Evolutionary conservation across 345 rosid species (phyloP).

Genomic region (Eucalyptus cloeziana): DNA sequence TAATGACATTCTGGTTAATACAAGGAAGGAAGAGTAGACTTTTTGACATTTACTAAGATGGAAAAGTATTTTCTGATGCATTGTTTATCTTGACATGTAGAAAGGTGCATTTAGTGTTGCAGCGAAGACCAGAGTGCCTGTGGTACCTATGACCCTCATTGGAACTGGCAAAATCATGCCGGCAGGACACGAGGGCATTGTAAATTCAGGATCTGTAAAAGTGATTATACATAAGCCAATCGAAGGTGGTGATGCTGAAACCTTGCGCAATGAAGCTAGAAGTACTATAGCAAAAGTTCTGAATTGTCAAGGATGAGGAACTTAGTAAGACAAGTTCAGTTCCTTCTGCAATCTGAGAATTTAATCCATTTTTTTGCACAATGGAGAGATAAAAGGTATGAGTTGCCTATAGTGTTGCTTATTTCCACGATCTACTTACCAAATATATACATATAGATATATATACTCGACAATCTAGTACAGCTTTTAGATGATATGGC

Average conservation of each 20-base stretch:
- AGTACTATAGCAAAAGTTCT: conserved; percentile 41
- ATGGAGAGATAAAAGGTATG: neutral
- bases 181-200: conserved; percentile 59
- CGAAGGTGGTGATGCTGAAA: conserved; percentile 49
- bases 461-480: neutral
- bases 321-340: neutral
- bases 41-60: neutral
- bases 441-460: neutral
- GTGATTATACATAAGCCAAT: conserved; percentile 70
- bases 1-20: neutral
- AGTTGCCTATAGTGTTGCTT: neutral
- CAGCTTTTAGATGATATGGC: neutral
- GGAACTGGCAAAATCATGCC: conserved; percentile 98
- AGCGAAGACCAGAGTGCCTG: conserved; percentile 66
- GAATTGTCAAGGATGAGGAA: conserved; percentile 2
- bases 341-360: neutral
- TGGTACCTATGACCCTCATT: conserved; percentile 68
- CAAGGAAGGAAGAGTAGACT: neutral
- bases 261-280: conserved; percentile 55
- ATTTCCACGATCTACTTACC: neutral
- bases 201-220: conserved; percentile 57
- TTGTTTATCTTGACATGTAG: conserved; percentile 22
- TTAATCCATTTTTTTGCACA: neutral
- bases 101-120: conserved; percentile 95
- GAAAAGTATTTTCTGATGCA: neutral